Base-by-base conservation (phyloP, 805 yeast species). In the Candida boleticola region DNA sequence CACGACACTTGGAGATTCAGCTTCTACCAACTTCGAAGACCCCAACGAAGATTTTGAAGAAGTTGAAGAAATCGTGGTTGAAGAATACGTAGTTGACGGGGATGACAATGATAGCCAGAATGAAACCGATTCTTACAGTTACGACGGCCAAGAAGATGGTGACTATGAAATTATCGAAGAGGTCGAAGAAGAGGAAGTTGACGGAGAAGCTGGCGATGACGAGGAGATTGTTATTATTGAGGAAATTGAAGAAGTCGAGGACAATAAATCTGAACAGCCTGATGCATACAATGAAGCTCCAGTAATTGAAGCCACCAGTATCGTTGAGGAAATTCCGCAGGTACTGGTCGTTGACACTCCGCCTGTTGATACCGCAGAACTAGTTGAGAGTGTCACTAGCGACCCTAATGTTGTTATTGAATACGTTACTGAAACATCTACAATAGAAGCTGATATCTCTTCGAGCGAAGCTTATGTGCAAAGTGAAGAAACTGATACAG, bases 161-260 rank as follows among this genome's bases (percentile, higher is more conserved):
- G 44, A 29, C 16, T 36, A 22, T 16, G 47, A 40, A 21, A 39
- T 30, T 3, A 45, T 32, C 9, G 46, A 40, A 29, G 36, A 23
- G 14, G 40, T 35, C 11, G 42, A 13, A n/a, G 44, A 31, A 34
- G 43, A 40, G 23, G 42, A 40, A 41, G 20, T 48, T 44, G 44
- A 40, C 39, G 41, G 30, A 23, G 40, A 41, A 18, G 27, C 27
- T 22, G 48, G 31, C 29, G 29, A 17, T 11, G 27, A 18, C 10
- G 17, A 14, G 6, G 36, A 16, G 16, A 25, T 22, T 35, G 11
- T 22, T 35, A 22, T 21, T 44, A 37, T 39, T 20, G 42, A 37
- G 5, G 51, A 42, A 16, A 36, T 37, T 14, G 46, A 35, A 17
- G 41, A 30, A 6, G 42, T 33, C 23, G 30, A 25, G 29, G 49